Base-by-base conservation (phyloP, 768 basidiomycete genomes). In the Clitopilus hobsonii region DNA sequence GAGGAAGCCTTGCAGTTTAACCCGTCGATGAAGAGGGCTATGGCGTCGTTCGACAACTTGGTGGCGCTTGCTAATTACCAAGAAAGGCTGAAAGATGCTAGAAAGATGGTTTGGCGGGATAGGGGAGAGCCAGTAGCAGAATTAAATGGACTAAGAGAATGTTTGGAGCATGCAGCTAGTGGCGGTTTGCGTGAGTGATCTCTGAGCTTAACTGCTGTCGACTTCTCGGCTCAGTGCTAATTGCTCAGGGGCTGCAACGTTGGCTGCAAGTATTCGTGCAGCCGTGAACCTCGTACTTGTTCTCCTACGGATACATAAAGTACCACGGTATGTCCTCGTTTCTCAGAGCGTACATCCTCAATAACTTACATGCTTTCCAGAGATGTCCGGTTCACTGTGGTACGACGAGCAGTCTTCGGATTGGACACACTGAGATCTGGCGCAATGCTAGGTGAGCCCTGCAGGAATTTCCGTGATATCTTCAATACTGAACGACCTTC, bases 371-470 rank as follows among this genome's bases (percentile, higher is more conserved):
- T 48, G 27, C 10, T 25, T 41, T 28, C 4, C 61, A 94, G 90
- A 62, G 73, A 82, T n/a, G 69, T 79, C 53, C 82, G 88, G 8
- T 69, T 89, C 6, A 69, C 81, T 3, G 67, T 94, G 22, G 76
- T 97, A 50, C 82, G 88, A 3, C 89, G 83, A 71, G 94, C 93
- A 0, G 74, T 96, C 41, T 90, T 97, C 60, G 94, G 94, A 0
- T 58, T 74, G 38, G 94, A 97, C 63, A 86, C 91, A 0, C 80
- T 88, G 64, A 76, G 94, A 18, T 95, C 96, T 59, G 91, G 86
- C 3, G 84, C 86, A 0, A 95, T 95, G 92, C 74, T 98, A 30
- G 93, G 91, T 86, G 58, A 24, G 68, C 49, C 32, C 23, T 25
- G 22, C 30, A n/a, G 28, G n/a, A 16, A 1, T 54, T 57, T 54